Evolutionary conservation across 306 rosid species (phyloP).

Genomic region (Trifolium subterraneum): DNA sequence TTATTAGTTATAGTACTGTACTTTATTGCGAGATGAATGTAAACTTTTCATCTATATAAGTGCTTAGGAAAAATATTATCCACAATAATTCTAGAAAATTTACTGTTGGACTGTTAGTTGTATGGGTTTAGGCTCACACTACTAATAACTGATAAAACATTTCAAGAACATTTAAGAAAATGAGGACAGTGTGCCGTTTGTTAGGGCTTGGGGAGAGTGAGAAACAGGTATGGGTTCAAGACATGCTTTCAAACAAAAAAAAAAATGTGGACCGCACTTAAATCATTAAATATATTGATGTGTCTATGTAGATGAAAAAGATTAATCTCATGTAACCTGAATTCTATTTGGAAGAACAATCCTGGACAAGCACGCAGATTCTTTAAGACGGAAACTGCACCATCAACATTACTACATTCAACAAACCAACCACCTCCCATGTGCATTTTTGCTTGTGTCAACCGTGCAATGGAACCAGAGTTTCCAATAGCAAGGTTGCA

Average conservation of each 20-base stretch:
- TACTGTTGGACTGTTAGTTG: not conserved
- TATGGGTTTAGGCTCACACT: not conserved
- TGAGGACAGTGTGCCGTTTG: conserved; percentile 2
- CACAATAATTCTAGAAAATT: not conserved
- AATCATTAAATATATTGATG: conserved; percentile 28
- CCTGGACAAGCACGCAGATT: conserved; percentile 76
- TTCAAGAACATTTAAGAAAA: conserved; percentile 25
- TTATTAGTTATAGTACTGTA: not conserved
- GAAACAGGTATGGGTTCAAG: conserved; percentile 20
- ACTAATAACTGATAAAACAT: conserved; percentile 17
- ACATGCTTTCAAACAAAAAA: conserved; percentile 7
- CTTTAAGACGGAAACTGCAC: conserved; percentile 64
- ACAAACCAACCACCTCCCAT: conserved; percentile 78
- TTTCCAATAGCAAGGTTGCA: conserved; percentile 71
- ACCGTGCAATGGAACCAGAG: conserved; percentile 64
- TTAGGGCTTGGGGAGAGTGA: conserved; percentile 20
- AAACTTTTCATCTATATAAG: conserved; percentile 1
- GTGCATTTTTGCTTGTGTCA: conserved; percentile 64
- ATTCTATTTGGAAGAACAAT: conserved; percentile 73
- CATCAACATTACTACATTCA: conserved; percentile 72
- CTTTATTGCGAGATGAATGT: not conserved
- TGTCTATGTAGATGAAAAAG: conserved; percentile 7
- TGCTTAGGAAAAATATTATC: not conserved
- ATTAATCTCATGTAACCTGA: conserved; percentile 57
- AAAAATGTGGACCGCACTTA: conserved; percentile 6